These are phyloP conservation scores for Odontarrhena argentea DNA, from an alignment of 345 rosid genomes.

Conservation along the genomic window DNA sequence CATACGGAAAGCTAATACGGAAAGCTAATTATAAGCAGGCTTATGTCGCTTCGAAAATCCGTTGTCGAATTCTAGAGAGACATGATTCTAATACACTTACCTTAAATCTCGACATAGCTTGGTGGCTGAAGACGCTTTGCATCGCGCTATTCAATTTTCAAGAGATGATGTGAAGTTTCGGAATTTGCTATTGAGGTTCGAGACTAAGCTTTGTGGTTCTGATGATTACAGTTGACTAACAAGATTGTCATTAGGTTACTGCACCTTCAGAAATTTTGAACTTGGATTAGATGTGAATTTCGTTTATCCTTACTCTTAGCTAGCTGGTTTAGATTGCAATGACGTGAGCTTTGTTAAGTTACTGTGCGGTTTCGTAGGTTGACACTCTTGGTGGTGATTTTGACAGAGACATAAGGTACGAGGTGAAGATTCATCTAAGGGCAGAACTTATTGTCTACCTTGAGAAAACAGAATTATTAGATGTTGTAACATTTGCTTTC, in stretches of 20 bases:
- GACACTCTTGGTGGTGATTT: constrained; percentile 26
- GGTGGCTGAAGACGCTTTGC: constrained; percentile 72
- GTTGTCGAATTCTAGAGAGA: too few relatives aligned
- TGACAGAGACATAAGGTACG: constrained; percentile 80
- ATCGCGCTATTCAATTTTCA: constrained; percentile 46
- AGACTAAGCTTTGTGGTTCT: constrained; percentile 63
- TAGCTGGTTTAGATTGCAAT: neutral
- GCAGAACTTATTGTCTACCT: constrained; percentile 70
- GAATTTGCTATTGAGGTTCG: constrained; percentile 50
- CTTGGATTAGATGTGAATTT: neutral
- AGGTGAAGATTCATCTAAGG: constrained; percentile 77
- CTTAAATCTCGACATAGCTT: constrained; percentile 47
- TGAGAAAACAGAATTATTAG: constrained; percentile 86
- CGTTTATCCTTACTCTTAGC: neutral
- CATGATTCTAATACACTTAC: too few relatives aligned
- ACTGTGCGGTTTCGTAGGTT: neutral
- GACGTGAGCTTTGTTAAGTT: neutral
- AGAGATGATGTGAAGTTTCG: constrained; percentile 51
- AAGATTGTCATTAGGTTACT: constrained; percentile 2
- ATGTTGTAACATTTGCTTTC: constrained; percentile 41
- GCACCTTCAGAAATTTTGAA: neutral
- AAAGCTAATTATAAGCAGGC: too few relatives aligned
- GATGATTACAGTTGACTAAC: constrained; percentile 56
- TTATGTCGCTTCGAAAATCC: too few relatives aligned
- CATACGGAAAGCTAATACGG: too few relatives aligned